Evolutionary conservation across 2,329 filamentous ascomycete species (phyloP), one percentile per base, ranked within the genome.

Genomic region (Aspergillus sp.): DNA sequence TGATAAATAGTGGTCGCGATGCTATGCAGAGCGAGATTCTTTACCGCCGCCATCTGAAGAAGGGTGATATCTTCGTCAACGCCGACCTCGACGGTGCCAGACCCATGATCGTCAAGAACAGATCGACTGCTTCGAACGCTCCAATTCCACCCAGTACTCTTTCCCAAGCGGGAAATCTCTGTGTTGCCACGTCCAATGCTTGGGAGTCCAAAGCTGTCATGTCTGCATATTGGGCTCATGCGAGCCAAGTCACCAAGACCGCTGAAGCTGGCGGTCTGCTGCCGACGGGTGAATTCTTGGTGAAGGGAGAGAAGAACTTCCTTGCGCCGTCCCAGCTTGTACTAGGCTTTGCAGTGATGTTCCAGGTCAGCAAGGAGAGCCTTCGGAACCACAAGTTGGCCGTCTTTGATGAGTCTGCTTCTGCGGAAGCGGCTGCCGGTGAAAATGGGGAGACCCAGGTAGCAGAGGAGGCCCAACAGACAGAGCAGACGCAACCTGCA

Each of bases 191-290:
- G 9, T 97, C 92, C 1, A 89, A 83, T 58, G 95, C 94, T 0
- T 99, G 95, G 95, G 95, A 98, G 61, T 94, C 91, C 1, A 99
- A 99, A 75, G 94, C 94, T 9, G 87, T 92, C 16, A 96, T 98
- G 90, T 89, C 90, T 18, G 93, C 94, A 9, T 99, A 91, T 89
- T 99, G 95, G 95, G 94, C 96, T 0, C 87, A 89, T 62, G 89
- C 91, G 2, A 88, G 94, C 56, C 93, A 98, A 73, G 91, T 99
- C 0, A 92, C 90, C 10, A 98, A 98, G 77, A 91, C 87, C 36
- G 88, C 90, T 0, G 83, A 87, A 0, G 87, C 85, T 0, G 94
- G 94, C 24, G 93, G 96, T 65, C 94, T 91, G 67, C 77, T 99
- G 6, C 85, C 87, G 0, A 82, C 85, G 0, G 95, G 94, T 18